Conservation (phyloP, 2,329 filamentous ascomycete genomes). For the Daldinia eschscholtzii region DNA sequence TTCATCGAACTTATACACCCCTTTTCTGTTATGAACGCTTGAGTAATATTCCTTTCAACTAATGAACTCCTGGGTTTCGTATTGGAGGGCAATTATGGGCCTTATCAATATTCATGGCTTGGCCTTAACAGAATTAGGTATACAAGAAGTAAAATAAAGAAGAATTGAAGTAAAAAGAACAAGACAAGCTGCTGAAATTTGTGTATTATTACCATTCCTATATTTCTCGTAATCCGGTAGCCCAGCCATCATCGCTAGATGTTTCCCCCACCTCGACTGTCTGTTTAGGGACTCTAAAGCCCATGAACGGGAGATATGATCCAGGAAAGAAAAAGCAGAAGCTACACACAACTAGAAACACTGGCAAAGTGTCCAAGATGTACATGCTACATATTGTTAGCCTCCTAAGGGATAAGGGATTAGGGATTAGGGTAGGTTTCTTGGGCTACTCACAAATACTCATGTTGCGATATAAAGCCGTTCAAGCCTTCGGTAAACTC, state of each 20-base stretch:
- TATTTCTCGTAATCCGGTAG: constrained; percentile 21
- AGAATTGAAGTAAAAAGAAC: neutral
- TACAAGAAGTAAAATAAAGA: constrained; percentile 1
- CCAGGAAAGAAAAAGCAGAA: constrained; percentile 52
- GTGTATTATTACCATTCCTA: constrained; percentile 1
- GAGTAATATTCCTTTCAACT: constrained; percentile 15
- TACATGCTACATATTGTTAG: constrained; percentile 45
- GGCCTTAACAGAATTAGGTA: constrained; percentile 1
- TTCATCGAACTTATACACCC: constrained; percentile 14
- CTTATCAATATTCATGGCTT: constrained; percentile 17
- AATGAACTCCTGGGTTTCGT: neutral
- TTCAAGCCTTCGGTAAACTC: constrained; percentile 49
- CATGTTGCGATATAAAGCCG: constrained; percentile 45
- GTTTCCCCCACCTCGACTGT: constrained; percentile 19
- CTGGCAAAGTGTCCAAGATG: constrained; percentile 53
- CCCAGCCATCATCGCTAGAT: constrained; percentile 19
- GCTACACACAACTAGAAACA: constrained; percentile 46
- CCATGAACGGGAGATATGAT: constrained; percentile 51
- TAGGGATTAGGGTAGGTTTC: neutral
- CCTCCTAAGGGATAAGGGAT: neutral
- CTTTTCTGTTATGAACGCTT: constrained; percentile 13
- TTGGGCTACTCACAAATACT: constrained; percentile 51
- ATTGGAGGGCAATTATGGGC: constrained; percentile 2
- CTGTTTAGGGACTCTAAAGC: constrained; percentile 49
- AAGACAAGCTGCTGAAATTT: neutral